Percentiles rank a stretch among this genome's conserved stretches.
Conservation (phyloP, 768 basidiomycete species). For the Cyclocybe aegerita region DNA sequence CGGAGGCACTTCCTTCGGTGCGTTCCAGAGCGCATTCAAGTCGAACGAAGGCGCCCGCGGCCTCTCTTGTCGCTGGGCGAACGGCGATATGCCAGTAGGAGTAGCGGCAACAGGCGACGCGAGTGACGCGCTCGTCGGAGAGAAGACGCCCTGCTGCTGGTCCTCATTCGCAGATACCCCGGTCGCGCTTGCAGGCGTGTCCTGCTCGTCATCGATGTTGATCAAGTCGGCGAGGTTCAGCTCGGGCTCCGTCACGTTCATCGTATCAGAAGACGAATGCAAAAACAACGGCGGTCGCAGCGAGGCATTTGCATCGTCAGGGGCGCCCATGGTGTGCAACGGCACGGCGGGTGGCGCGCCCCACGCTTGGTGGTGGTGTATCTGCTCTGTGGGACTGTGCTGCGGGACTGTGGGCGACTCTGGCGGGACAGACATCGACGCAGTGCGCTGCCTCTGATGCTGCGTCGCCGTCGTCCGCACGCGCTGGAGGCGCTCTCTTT, state of each 20-base stretch:
- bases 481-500: conserved; percentile 67
- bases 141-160: conserved; percentile 9
- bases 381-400: conserved; percentile 31
- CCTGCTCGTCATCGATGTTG: conserved; percentile 65
- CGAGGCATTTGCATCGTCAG: conserved; percentile 2
- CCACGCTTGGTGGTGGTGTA: conserved; percentile 38
- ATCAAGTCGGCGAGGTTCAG: conserved; percentile 75
- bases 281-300: conserved; percentile 26
- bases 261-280: conserved; percentile 37
- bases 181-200: conserved; percentile 24
- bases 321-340: conserved; percentile 36
- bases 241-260: conserved; percentile 50
- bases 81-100: conserved; percentile 47
- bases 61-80: conserved; percentile 45
- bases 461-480: conserved; percentile 38
- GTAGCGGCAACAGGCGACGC: conserved; percentile 22
- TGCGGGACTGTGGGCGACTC: conserved; percentile 59
- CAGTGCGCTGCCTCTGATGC: conserved; percentile 43
- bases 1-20: conserved; percentile 35
- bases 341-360: conserved; percentile 62
- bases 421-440: conserved; percentile 66
- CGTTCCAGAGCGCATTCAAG: conserved; percentile 70
- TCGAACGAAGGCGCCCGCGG: conserved; percentile 61
- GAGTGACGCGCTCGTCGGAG: conserved; percentile 10
- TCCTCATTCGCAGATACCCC: conserved; percentile 8